Evolutionary conservation across 1,284 basidiomycete genomes (phyloP).

Genomic region (Ustilago curta): DNA sequence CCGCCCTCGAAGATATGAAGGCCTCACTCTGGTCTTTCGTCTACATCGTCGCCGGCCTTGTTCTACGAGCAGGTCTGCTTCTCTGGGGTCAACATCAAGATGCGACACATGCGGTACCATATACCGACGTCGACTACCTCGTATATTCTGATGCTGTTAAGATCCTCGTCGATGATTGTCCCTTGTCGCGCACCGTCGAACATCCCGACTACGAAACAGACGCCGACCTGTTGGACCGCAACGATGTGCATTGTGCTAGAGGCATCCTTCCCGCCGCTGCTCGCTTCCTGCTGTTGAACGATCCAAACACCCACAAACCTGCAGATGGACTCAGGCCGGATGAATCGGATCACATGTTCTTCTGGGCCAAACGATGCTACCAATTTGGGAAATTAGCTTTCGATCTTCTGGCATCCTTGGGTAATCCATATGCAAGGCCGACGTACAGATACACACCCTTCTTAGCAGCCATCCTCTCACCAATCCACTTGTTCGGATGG

Average conservation of each 20-base stretch:
- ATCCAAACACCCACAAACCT: constrained; percentile 42
- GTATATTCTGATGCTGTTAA: constrained; percentile 91
- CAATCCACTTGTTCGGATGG: constrained; percentile 76
- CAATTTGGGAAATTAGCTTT: constrained; percentile 52
- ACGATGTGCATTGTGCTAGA: constrained; percentile 54
- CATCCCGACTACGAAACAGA: constrained; percentile 40
- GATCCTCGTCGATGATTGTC: constrained; percentile 53
- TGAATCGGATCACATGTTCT: constrained; percentile 43
- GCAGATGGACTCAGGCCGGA: constrained; percentile 33
- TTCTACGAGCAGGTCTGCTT: constrained; percentile 79
- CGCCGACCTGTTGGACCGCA: constrained; percentile 48
- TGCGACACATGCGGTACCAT: constrained; percentile 83
- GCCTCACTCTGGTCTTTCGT: constrained; percentile 21
- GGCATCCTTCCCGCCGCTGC: constrained; percentile 57
- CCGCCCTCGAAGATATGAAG: constrained; percentile 24
- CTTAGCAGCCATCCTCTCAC: constrained; percentile 83
- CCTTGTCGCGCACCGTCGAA: constrained; percentile 49
- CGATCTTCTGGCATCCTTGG: constrained; percentile 53
- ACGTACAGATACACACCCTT: constrained; percentile 98
- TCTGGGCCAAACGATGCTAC: constrained; percentile 40
- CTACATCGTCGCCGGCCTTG: constrained; percentile 71
- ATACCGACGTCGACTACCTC: constrained; percentile 96
- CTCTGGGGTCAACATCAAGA: constrained; percentile 90
- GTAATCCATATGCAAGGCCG: constrained; percentile 88
- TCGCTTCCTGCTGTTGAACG: constrained; percentile 73